Evolutionary conservation across 352 stramenopile genomes (phyloP).

Genomic region (Phytophthora brassicae): DNA sequence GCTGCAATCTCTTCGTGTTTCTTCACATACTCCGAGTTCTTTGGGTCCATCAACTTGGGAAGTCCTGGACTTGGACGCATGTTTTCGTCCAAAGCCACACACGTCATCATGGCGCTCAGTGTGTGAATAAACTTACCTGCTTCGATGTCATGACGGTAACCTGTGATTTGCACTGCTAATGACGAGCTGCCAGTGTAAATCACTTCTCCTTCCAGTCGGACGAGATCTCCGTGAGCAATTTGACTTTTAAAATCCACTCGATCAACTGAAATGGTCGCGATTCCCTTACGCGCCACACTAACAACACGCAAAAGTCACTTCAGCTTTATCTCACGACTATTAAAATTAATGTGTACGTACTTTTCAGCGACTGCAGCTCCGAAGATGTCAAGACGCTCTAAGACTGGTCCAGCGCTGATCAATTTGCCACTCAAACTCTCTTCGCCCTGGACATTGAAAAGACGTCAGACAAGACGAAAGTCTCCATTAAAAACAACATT

Average conservation of each 20-base stretch:
- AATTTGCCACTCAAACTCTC: constrained; percentile 47
- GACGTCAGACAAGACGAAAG: constrained; percentile 5
- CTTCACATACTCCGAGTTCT: constrained; percentile 39
- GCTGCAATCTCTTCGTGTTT: constrained; percentile 44
- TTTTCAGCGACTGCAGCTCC: constrained; percentile 56
- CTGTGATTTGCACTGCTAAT: constrained; percentile 52
- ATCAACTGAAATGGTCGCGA: constrained; percentile 63
- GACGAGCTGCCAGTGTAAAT: constrained; percentile 54
- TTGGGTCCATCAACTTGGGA: constrained; percentile 40
- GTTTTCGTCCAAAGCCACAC: constrained; percentile 56
- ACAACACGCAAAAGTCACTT: neutral
- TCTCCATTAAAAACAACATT: neutral
- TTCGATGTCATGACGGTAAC: constrained; percentile 59
- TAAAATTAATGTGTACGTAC: no score
- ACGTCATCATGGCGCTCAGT: constrained; percentile 60
- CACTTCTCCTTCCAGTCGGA: constrained; percentile 61
- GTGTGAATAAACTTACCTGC: constrained; percentile 56
- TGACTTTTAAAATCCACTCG: constrained; percentile 63
- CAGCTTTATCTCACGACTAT: no score
- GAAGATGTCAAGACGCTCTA: constrained; percentile 65
- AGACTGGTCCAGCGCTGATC: constrained; percentile 51
- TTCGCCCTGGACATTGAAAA: constrained; percentile 32
- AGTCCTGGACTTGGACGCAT: constrained; percentile 47
- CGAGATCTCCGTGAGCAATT: constrained; percentile 58
- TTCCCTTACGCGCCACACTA: constrained; percentile 17